A percentile compares a stretch with the other conserved stretches of the same genome.
Evolutionary conservation across 768 basidiomycete genomes (phyloP).

Genomic region (Xerocomus brunneocitrinus): DNA sequence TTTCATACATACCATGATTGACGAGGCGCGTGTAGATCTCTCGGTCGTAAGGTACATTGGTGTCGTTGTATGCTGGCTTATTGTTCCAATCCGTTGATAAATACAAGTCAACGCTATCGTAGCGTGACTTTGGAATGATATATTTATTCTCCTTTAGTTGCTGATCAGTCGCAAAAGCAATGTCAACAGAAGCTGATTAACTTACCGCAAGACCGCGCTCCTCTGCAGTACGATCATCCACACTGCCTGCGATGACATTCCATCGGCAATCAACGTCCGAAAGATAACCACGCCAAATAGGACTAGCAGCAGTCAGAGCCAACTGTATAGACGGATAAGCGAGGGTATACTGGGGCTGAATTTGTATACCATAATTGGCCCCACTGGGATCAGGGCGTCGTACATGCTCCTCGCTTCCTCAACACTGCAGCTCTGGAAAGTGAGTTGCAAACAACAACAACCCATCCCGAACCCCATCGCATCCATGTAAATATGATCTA

Average conservation of each 20-base stretch:
- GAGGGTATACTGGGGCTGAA: not conserved
- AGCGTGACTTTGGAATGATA: constrained; percentile 92
- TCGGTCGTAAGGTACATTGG: constrained; percentile 71
- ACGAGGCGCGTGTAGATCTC: constrained; percentile 67
- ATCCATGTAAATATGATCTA: constrained; percentile 94
- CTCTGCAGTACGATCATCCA: constrained; percentile 94
- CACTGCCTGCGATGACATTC: constrained; percentile 98
- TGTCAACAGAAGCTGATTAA: constrained; percentile 23
- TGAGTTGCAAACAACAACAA: constrained; percentile 94
- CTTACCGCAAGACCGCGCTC: constrained; percentile 79
- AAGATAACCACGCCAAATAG: constrained; percentile 90
- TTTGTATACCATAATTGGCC: constrained; percentile 81
- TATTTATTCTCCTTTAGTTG: constrained; percentile 72
- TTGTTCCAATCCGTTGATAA: constrained; percentile 84
- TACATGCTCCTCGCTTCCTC: constrained; percentile 90
- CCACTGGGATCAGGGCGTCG: constrained; percentile 92
- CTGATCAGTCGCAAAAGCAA: constrained; percentile 37
- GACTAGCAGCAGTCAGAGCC: constrained; percentile 91
- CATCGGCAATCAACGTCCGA: constrained; percentile 97
- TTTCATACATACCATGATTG: constrained; percentile 55
- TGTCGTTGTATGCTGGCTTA: constrained; percentile 93
- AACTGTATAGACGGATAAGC: constrained; percentile 49
- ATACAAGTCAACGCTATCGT: constrained; percentile 94
- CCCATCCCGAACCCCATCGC: constrained; percentile 99
- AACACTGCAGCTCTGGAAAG: constrained; percentile 95